A percentile compares a stretch with the other conserved stretches of the same genome.
phyloP scores from a whole-genome alignment of 116 monocot species.

The Phalaenopsis hybrid region DNA sequence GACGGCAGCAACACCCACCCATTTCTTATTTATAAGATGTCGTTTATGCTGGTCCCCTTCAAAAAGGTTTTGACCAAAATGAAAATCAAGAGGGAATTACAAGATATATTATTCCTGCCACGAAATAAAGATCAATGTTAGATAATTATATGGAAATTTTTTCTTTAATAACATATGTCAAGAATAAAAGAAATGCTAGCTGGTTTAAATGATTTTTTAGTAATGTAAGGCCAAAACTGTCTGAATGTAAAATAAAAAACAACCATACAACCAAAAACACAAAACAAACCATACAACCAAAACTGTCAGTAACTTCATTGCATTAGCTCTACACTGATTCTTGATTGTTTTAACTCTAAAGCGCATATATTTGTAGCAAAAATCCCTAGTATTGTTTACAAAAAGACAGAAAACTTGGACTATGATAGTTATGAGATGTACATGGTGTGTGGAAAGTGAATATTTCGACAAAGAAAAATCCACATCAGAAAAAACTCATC shows the following conservation, averaged over 20 bases:
- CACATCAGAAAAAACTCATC: not conserved
- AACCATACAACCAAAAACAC: not conserved
- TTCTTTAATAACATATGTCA: not conserved
- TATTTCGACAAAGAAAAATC: not conserved
- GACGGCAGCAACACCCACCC: conserved; percentile 59
- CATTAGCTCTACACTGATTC: not conserved
- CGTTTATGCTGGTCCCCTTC: not conserved
- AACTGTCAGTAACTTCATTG: not conserved
- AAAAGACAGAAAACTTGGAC: not conserved
- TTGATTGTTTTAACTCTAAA: not conserved
- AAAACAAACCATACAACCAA: not conserved
- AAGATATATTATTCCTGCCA: not conserved
- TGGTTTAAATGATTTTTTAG: not conserved
- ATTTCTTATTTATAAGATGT: conserved; percentile 17
- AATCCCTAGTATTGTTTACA: not conserved
- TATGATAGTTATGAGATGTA: not conserved
- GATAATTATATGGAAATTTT: not conserved
- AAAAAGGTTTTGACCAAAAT: not conserved
- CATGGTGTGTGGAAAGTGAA: not conserved
- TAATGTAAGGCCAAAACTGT: not conserved
- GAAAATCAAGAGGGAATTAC: not conserved
- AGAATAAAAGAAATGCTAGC: not conserved
- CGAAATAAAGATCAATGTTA: conserved; percentile 3
- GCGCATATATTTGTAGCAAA: not conserved
- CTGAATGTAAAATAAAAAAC: not conserved